These are phyloP conservation scores for Helianthus tuberosus DNA, from an alignment of 129 eudicot genomes.

Conservation along the genomic window DNA sequence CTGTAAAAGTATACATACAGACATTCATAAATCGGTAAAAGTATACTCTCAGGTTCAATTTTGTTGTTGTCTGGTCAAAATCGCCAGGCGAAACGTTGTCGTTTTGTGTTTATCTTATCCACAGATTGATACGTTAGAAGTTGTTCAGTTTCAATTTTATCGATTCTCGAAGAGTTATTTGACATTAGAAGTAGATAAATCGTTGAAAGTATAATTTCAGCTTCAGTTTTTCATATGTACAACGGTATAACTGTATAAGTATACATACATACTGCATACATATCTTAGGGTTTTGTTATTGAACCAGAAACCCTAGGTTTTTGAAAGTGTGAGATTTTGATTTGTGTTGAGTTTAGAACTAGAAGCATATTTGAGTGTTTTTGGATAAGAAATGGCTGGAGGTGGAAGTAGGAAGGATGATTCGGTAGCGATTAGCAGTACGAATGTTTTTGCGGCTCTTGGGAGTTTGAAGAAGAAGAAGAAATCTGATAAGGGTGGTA, in stretches of 20 bases:
- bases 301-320: conserved; percentile 15
- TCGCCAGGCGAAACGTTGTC: conserved; percentile 15
- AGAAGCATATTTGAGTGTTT: conserved; percentile 14
- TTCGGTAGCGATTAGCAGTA: conserved; percentile 58
- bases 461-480: conserved; percentile 88
- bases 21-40: too few species aligned
- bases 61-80: conserved; percentile 16
- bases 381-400: conserved; percentile 64
- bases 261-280: not conserved
- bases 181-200: not conserved
- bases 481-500: conserved; percentile 62
- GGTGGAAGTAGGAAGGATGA: conserved; percentile 83
- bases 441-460: conserved; percentile 85
- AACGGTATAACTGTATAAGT: not conserved
- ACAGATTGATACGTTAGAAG: not conserved
- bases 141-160: not conserved
- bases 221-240: conserved; percentile 27
- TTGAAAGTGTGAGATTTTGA: conserved; percentile 9
- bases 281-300: conserved; percentile 14
- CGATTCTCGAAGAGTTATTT: conserved; percentile 17
- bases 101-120: conserved; percentile 29
- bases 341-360: conserved; percentile 8
- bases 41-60: not conserved
- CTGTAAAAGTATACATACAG: too few species aligned
- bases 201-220: conserved; percentile 8